phyloP scores from a whole-genome alignment of 2,329 filamentous ascomycete species.

The Trichoderma simmonsii region DNA sequence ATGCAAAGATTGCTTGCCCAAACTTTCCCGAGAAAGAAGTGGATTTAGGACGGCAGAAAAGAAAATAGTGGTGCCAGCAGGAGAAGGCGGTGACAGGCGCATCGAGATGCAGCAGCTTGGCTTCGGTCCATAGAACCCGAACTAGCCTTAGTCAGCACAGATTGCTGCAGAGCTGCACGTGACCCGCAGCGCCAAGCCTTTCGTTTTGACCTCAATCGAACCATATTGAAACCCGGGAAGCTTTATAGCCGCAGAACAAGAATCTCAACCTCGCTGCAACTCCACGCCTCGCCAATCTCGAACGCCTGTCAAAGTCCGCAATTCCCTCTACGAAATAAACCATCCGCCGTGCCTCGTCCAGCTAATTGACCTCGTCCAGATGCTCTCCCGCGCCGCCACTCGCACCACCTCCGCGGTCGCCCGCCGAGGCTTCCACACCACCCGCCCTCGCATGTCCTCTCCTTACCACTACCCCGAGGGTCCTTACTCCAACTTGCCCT shows the following conservation, averaged over 20 bases:
- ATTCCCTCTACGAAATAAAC: not conserved
- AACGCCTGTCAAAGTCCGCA: slow-evolving; percentile 27
- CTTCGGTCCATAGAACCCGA: not conserved
- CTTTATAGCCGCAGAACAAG: slow-evolving; percentile 26
- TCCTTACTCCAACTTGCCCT: slow-evolving; percentile 89
- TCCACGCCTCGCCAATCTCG: slow-evolving; percentile 26
- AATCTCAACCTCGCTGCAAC: slow-evolving; percentile 24
- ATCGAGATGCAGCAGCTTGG: slow-evolving; percentile 1
- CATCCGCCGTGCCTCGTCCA: slow-evolving; percentile 12
- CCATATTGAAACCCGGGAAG: slow-evolving; percentile 30
- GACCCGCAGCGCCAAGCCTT: slow-evolving; percentile 23
- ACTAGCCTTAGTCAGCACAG: not conserved
- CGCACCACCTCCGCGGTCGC: slow-evolving; percentile 66
- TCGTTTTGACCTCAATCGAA: slow-evolving; percentile 34
- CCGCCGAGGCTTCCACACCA: slow-evolving; percentile 93
- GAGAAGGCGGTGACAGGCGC: slow-evolving; percentile 28
- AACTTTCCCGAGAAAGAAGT: slow-evolving; percentile 14
- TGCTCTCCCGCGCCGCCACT: slow-evolving; percentile 72
- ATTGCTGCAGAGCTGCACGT: slow-evolving; percentile 21
- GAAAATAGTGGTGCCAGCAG: slow-evolving; percentile 20
- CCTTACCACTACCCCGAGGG: slow-evolving; percentile 99
- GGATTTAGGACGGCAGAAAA: slow-evolving; percentile 27
- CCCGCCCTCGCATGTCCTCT: slow-evolving; percentile 78
- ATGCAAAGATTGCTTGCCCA: slow-evolving; percentile 17
- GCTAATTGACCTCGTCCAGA: slow-evolving; percentile 57